Evolutionary conservation across 805 yeast genomes (phyloP).

Genomic region (Myxozyma vanderwaltii): DNA sequence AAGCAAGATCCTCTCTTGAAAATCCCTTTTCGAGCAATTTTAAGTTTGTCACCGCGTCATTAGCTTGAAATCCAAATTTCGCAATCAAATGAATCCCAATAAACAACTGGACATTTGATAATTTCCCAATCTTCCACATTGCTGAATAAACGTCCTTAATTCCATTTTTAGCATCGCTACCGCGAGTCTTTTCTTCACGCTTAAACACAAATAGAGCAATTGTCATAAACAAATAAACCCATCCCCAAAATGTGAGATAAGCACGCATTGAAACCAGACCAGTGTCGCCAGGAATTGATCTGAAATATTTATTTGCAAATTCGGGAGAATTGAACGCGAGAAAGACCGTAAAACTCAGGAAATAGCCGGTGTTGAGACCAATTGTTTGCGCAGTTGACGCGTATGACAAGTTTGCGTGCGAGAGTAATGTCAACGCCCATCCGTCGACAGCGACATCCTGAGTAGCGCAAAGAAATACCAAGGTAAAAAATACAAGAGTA

Average conservation of each 20-base stretch:
- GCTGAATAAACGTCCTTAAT: slow-evolving; percentile 41
- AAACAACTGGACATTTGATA: slow-evolving; percentile 70
- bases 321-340: slow-evolving; percentile 88
- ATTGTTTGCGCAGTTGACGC: slow-evolving; percentile 98
- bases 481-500: slow-evolving; percentile 69
- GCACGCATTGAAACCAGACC: slow-evolving; percentile 75
- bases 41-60: slow-evolving; percentile 92
- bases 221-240: slow-evolving; percentile 69
- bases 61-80: slow-evolving; percentile 92
- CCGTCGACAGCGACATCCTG: slow-evolving; percentile 99
- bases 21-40: slow-evolving; percentile 89
- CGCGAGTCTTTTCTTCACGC: slow-evolving; percentile 66
- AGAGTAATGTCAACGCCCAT: slow-evolving; percentile 91
- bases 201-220: slow-evolving; percentile 58
- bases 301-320: slow-evolving; percentile 82
- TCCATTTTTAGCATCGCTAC: slow-evolving; percentile 41
- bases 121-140: slow-evolving; percentile 47
- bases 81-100: slow-evolving; percentile 74
- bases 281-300: slow-evolving; percentile 58
- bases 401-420: slow-evolving; percentile 75
- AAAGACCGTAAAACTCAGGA: slow-evolving; percentile 86
- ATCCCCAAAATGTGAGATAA: slow-evolving; percentile 78
- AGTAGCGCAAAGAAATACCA: slow-evolving; percentile 90
- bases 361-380: slow-evolving; percentile 92
- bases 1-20: slow-evolving; percentile 88